A percentile compares a stretch with the other conserved stretches of the same genome.
phyloP scores from a whole-genome alignment of 1,284 basidiomycete species.

The Hymenochaete sp. region DNA sequence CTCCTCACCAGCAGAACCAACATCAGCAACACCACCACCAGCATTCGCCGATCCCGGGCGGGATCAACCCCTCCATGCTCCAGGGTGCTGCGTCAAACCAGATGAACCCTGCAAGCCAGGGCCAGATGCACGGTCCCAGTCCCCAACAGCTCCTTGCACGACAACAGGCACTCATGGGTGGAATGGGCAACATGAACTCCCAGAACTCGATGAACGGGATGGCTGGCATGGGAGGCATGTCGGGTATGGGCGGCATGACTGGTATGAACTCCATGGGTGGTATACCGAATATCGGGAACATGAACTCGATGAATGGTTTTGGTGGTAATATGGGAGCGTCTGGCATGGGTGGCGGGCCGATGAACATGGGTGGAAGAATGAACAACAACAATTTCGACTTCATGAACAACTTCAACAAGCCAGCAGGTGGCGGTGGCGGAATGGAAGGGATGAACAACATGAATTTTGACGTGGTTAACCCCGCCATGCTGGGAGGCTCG shows the following conservation, averaged over 20 bases:
- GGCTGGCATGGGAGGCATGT: background rate
- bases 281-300: slow-evolving; percentile 3
- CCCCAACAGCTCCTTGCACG: slow-evolving; percentile 13
- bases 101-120: background rate
- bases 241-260: background rate
- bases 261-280: slow-evolving; percentile 2
- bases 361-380: slow-evolving; percentile 3
- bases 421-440: slow-evolving; percentile 1
- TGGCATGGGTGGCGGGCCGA: background rate
- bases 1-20: slow-evolving; percentile 2
- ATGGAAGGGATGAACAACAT: slow-evolving; percentile 7
- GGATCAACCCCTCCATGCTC: slow-evolving; percentile 17
- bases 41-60: slow-evolving; percentile 2
- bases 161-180: slow-evolving; percentile 16
- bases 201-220: slow-evolving; percentile 1
- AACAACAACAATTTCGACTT: slow-evolving; percentile 8
- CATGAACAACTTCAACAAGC: slow-evolving; percentile 4
- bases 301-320: background rate
- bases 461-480: slow-evolving; percentile 10
- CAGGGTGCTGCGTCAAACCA: slow-evolving; percentile 4
- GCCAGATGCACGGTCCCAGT: slow-evolving; percentile 19
- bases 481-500: slow-evolving; percentile 18
- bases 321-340: background rate
- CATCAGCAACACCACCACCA: slow-evolving; percentile 1
- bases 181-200: slow-evolving; percentile 2